Evolutionary conservation across 2,329 filamentous ascomycete genomes (phyloP).

Genomic region (Aspergillus sp.): DNA sequence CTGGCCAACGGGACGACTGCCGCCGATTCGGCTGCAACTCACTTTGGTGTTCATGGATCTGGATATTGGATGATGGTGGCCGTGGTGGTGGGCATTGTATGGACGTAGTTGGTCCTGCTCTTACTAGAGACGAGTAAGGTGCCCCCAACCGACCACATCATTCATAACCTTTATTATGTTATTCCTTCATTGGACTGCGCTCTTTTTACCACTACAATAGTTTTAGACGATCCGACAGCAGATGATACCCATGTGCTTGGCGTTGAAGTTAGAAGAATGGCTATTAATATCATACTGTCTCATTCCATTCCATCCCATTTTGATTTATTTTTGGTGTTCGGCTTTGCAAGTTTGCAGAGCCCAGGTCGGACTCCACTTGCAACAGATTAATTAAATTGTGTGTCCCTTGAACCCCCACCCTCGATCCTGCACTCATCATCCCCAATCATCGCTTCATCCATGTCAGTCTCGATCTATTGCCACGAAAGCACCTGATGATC

Average conservation of each 20-base stretch:
- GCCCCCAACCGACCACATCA: too few relatives aligned
- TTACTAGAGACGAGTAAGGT: background rate
- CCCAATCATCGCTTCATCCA: background rate
- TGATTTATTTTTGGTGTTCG: background rate
- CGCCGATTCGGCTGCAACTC: slow-evolving; percentile 29
- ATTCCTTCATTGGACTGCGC: too few relatives aligned
- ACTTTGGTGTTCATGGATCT: slow-evolving; percentile 18
- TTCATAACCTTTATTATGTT: too few relatives aligned
- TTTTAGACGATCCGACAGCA: too few relatives aligned
- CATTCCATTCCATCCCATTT: too few relatives aligned
- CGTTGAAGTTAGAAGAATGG: too few relatives aligned
- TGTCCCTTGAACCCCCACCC: background rate
- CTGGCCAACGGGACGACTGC: slow-evolving; percentile 48
- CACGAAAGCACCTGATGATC: background rate
- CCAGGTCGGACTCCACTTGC: background rate
- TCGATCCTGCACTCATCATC: background rate
- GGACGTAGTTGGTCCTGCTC: background rate
- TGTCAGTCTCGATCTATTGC: background rate
- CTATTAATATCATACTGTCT: too few relatives aligned
- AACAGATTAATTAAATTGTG: background rate
- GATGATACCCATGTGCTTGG: too few relatives aligned
- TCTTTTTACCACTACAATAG: too few relatives aligned
- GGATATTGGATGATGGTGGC: slow-evolving; percentile 47
- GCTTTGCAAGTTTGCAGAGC: background rate
- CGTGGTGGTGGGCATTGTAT: slow-evolving; percentile 27